Evolutionary conservation across 345 rosid genomes (phyloP).

Genomic region (Clarkia xantiana): DNA sequence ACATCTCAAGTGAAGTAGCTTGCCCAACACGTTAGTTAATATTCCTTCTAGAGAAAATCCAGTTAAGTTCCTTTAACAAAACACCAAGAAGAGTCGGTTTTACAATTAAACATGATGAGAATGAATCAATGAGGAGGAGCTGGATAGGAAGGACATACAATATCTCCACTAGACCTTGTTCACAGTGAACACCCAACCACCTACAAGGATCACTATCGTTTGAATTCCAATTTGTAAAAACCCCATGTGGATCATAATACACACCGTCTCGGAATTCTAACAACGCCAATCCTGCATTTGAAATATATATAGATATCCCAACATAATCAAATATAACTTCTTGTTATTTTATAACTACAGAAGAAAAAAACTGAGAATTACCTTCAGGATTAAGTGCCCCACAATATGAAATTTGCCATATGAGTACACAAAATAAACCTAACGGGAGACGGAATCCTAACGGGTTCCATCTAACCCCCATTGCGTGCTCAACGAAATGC

Average conservation of each 20-base stretch:
- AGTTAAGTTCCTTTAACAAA: conserved; percentile 43
- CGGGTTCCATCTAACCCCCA: conserved; percentile 74
- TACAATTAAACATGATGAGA: background rate
- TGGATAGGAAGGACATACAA: conserved; percentile 39
- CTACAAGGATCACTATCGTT: conserved; percentile 37
- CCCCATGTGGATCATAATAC: conserved; percentile 55
- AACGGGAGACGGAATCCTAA: conserved; percentile 40
- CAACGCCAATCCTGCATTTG: conserved; percentile 46
- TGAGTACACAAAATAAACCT: conserved; percentile 26
- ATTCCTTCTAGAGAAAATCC: conserved; percentile 53
- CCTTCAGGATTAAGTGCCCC: conserved; percentile 52
- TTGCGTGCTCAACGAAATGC: conserved; percentile 29
- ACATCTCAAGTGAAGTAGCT: conserved; percentile 45
- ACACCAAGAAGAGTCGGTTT: too few relatives aligned
- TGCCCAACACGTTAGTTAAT: conserved; percentile 56
- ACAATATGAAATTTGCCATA: conserved; percentile 29
- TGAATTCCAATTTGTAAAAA: conserved; percentile 52
- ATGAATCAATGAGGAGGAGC: background rate
- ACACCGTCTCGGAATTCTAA: conserved; percentile 52
- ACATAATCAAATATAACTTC: too few relatives aligned
- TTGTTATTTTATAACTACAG: too few relatives aligned
- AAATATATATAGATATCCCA: conserved; percentile 3
- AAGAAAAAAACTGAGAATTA: too few relatives aligned
- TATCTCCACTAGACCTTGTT: conserved; percentile 43
- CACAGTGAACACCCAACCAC: conserved; percentile 75